phyloP scores from a whole-genome alignment of 495 filamentous ascomycete genomes.

The Annulohypoxylon maeteangense region DNA sequence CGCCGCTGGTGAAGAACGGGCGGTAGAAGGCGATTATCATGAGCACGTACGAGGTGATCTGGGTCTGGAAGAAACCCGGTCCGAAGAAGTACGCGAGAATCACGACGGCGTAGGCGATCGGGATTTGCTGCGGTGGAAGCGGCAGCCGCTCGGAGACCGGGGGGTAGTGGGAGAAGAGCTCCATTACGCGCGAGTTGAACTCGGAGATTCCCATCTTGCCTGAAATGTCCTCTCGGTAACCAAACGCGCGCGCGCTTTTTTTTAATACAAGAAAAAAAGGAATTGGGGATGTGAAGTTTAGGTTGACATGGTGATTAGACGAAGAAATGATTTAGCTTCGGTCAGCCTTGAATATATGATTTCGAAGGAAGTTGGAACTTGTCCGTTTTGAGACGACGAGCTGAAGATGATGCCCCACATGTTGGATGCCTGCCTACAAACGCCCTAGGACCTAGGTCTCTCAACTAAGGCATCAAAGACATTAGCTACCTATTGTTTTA shows the following conservation, averaged over 20 bases:
- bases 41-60: not conserved
- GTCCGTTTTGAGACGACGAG: not conserved
- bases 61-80: not conserved
- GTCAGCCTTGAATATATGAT: not conserved
- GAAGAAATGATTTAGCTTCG: not conserved
- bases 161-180: constrained; percentile 12
- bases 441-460: too few species aligned
- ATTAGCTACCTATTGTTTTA: too few species aligned
- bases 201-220: not conserved
- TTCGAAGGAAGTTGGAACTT: not conserved
- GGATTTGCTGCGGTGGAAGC: not conserved
- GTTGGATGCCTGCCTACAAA: too few species aligned
- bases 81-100: constrained; percentile 14
- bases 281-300: not conserved
- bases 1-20: constrained; percentile 18
- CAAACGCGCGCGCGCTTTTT: not conserved
- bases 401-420: too few species aligned
- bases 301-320: not conserved
- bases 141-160: constrained; percentile 9
- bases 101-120: not conserved
- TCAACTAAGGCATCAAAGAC: too few species aligned
- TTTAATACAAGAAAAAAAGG: not conserved
- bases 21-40: not conserved
- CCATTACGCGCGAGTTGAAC: not conserved
- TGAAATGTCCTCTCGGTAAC: not conserved